Conservation (phyloP, 805 yeast species). For the Candida railenensis region DNA sequence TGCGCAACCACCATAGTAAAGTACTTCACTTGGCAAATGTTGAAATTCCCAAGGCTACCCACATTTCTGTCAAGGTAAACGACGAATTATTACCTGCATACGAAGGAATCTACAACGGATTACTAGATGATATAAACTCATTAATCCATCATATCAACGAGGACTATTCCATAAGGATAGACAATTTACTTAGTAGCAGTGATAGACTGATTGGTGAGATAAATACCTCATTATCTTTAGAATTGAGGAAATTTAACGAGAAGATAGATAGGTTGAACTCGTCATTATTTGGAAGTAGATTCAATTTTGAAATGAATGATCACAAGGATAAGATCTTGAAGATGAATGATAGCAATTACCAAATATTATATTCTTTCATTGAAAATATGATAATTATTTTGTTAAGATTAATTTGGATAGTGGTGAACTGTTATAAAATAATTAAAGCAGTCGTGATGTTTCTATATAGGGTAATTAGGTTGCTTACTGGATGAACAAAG, state of each 20-base stretch:
- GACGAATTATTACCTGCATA: slow-evolving; percentile 34
- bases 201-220: slow-evolving; percentile 73
- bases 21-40: slow-evolving; percentile 10
- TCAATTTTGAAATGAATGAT: slow-evolving; percentile 2
- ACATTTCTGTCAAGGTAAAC: slow-evolving; percentile 21
- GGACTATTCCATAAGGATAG: slow-evolving; percentile 53
- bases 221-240: slow-evolving; percentile 66
- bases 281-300: slow-evolving; percentile 26
- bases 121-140: slow-evolving; percentile 34
- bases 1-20: slow-evolving; percentile 12
- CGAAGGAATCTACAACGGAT: slow-evolving; percentile 30
- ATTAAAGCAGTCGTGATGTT: slow-evolving; percentile 21
- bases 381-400: slow-evolving; percentile 54
- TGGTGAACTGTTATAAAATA: slow-evolving; percentile 47
- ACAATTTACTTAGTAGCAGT: slow-evolving; percentile 57
- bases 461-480: slow-evolving; percentile 18
- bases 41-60: slow-evolving; percentile 3
- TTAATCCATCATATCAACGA: slow-evolving; percentile 37
- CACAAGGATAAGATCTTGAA: slow-evolving; percentile 17
- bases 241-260: slow-evolving; percentile 54
- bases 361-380: slow-evolving; percentile 40
- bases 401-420: slow-evolving; percentile 56
- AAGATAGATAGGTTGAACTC: slow-evolving; percentile 41
- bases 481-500: slow-evolving; percentile 3
- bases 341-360: slow-evolving; percentile 32